These are phyloP conservation scores for Phytophthora pinifolia DNA, from an alignment of 352 stramenopile genomes.

Conservation along the genomic window DNA sequence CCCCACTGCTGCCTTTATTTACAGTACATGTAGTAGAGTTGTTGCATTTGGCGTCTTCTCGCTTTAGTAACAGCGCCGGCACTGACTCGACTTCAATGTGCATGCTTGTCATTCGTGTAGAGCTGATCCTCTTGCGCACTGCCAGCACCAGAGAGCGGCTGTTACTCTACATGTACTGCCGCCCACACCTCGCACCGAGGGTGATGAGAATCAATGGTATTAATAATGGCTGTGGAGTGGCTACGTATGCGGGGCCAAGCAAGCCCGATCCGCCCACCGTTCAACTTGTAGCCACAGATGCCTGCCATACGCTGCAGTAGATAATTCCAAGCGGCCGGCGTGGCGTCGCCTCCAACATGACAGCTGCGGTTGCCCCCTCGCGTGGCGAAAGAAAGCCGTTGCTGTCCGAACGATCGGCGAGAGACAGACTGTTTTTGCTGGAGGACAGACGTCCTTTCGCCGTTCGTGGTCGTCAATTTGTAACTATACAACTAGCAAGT, in stretches of 20 bases:
- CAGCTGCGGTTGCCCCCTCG: background rate
- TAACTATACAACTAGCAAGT: conserved; percentile 6
- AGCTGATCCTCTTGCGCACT: background rate
- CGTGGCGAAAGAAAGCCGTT: conserved; percentile 1
- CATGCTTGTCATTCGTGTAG: conserved; percentile 5
- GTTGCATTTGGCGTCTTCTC: background rate
- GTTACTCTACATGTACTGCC: conserved; percentile 3
- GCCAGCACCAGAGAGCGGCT: background rate
- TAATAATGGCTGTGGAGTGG: too few species aligned
- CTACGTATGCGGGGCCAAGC: too few species aligned
- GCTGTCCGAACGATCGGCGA: conserved; percentile 9
- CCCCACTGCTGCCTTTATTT: too few species aligned
- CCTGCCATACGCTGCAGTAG: too few species aligned
- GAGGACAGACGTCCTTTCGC: conserved; percentile 8
- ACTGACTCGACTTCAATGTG: conserved; percentile 13
- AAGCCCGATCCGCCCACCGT: too few species aligned
- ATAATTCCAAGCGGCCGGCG: too few species aligned
- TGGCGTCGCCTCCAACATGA: too few species aligned
- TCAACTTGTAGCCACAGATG: too few species aligned
- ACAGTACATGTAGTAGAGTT: too few species aligned
- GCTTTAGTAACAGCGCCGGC: too few species aligned
- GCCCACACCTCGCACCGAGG: conserved; percentile 8
- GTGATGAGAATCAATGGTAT: too few species aligned
- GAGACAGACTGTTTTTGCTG: conserved; percentile 9
- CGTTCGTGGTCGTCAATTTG: conserved; percentile 12